Evolutionary conservation across 768 basidiomycete genomes (phyloP).

Genomic region (Kwoniella pini): DNA sequence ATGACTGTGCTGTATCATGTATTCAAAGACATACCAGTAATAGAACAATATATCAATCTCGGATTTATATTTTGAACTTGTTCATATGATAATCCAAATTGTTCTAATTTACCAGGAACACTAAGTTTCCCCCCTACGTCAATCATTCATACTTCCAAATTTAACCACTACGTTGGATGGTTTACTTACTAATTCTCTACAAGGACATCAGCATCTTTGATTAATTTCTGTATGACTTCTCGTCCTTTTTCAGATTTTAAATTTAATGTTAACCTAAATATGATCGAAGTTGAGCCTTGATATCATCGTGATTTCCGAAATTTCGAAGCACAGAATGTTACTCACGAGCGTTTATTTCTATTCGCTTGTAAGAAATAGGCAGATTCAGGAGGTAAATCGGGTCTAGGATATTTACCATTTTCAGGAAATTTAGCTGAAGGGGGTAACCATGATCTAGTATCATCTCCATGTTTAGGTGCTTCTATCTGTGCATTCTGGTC

Average conservation of each 20-base stretch:
- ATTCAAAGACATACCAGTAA: constrained; percentile 55
- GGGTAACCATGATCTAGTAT: constrained; percentile 65
- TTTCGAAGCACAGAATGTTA: no score
- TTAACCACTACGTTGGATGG: neutral
- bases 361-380: constrained; percentile 90
- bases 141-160: constrained; percentile 22
- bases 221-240: constrained; percentile 69
- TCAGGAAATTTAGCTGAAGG: constrained; percentile 46
- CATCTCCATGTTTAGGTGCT: constrained; percentile 66
- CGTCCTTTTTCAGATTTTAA: constrained; percentile 78
- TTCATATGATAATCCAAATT: constrained; percentile 82
- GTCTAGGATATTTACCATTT: constrained; percentile 57
- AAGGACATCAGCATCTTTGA: constrained; percentile 74
- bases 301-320: neutral
- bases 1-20: constrained; percentile 3
- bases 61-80: constrained; percentile 76
- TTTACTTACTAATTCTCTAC: constrained; percentile 71
- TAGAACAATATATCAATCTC: constrained; percentile 78
- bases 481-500: constrained; percentile 34
- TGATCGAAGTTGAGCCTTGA: neutral
- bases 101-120: constrained; percentile 68
- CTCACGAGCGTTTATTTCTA: constrained; percentile 57
- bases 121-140: constrained; percentile 14
- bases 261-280: constrained; percentile 67
- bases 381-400: constrained; percentile 77